Base-by-base conservation (phyloP, 257 asterid genomes). In the Nicotiana tomentosiformis region DNA sequence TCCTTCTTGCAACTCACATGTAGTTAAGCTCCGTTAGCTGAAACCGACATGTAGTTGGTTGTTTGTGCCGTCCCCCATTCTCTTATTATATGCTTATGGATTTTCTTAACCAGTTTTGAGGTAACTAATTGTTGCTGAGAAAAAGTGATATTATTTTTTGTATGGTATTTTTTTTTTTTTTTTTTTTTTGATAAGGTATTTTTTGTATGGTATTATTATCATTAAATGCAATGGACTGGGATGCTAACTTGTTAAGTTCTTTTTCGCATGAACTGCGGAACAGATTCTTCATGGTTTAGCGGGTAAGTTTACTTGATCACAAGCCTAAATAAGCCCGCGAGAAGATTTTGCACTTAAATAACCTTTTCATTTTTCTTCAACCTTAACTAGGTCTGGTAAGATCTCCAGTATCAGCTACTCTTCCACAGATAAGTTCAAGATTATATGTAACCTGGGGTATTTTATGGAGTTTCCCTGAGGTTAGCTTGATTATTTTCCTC, bases 361-460 rank as follows among this genome's bases (percentile, higher is more conserved):
- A 39, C 65, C 26, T 32, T 46, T 80, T 53, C 35, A 72, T 58
- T 49, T 37, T 33, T 10, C 0, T 9, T 29, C 5, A 8, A 12
- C 77, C 9, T 46, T 58, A 37, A 8, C 66, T 81, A 87, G 98
- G 98, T 66, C 78, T 92, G 83, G 98, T 96, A 83, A 87, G 99
- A 88, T 96, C 99, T 78, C 99, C 99, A 49, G 90, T 94, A 82
- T 84, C 94, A 78, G 97, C 98, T 67, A 96, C 95, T 4, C 91
- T 94, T 2, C 98, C 99, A 64, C 98, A 96, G 84, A 94, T 96
- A 10, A 83, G 94, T 85, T 94, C 98, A 53, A 86, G 99, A 62
- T 33, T 96, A 77, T 93, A 96, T 88, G 90, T 96, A 30, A 87
- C 91, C 2, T 96, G 99, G 99, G 99, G 98, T 1, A 90, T 94